Conservation (phyloP, 129 eudicot genomes). For the Tanacetum coccineum region DNA sequence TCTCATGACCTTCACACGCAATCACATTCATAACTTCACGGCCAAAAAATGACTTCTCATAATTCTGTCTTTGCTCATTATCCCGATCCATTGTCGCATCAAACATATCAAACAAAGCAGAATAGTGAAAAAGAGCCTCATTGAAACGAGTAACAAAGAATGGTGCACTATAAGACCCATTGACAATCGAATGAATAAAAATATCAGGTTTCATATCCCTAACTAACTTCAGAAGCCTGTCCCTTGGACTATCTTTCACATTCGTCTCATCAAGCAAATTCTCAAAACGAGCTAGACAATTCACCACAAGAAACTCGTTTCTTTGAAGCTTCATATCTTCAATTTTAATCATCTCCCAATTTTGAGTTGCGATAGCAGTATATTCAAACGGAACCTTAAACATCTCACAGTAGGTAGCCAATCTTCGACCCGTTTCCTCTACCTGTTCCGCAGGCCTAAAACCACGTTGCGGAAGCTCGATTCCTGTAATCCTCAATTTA, state of each 20-base stretch:
- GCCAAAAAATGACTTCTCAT: conserved; percentile 51
- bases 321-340: conserved; percentile 53
- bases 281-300: conserved; percentile 39
- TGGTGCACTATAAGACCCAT: conserved; percentile 56
- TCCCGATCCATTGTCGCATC: conserved; percentile 52
- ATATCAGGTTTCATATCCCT: conserved; percentile 58
- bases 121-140: conserved; percentile 69
- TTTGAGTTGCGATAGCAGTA: conserved; percentile 50
- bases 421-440: conserved; percentile 71
- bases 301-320: conserved; percentile 62
- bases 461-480: conserved; percentile 68
- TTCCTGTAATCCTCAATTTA: conserved; percentile 68
- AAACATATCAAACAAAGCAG: conserved; percentile 60
- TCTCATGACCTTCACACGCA: conserved; percentile 64
- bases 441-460: conserved; percentile 64
- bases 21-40: conserved; percentile 59
- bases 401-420: conserved; percentile 52
- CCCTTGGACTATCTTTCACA: conserved; percentile 50
- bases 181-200: conserved; percentile 43
- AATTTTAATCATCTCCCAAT: conserved; percentile 47
- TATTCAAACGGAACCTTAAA: conserved; percentile 65
- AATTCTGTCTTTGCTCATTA: conserved; percentile 38
- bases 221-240: conserved; percentile 50
- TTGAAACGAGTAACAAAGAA: conserved; percentile 65
- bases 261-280: conserved; percentile 60